Evolutionary conservation across 2,329 filamentous ascomycete genomes (phyloP), one percentile per base, ranked within the genome.

Genomic region (Trichoderma koningii): DNA sequence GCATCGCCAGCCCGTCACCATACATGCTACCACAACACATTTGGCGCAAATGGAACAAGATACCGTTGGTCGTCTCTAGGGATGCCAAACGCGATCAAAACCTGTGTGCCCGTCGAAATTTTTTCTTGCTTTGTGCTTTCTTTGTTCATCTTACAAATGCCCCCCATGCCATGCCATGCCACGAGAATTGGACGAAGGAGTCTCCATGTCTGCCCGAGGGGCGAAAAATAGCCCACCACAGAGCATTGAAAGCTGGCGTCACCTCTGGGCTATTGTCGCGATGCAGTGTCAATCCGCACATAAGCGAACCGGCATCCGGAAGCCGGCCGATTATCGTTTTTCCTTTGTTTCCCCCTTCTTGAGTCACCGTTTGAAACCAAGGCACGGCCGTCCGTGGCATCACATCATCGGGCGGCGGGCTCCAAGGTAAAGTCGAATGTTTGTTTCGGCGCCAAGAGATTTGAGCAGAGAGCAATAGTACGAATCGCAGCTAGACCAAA

Each of bases 201-300:
- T 10, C 34, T 21, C 41, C 57, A 63, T 56, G 41, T n/a, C 41
- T 55, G 51, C 57, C 57, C 64, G 61, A 66, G 64, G 64, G 64
- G 64, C 56, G 51, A 62, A 66, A 66, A 66, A 63, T 41, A 55
- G 64, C 64, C 64, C 64, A 66, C 64, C 64, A 66, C 2, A 23
- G 3, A 23, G 34, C 30, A n/a, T 52, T n/a, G 6, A 2, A 44
- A 14, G 34, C 30, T 55, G 45, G 44, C 53, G 53, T 53, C 41
- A 47, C 51, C 51, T 47, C 63, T 23, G 26, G 10, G 10, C 7
- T 38, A 4, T 4, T 38, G 34, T 38, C 34, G 34, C 10, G 34
- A 38, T 38, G 34, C 34, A 38, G 19, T 52, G 59, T 52, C 50
- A 65, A 65, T 66, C 64, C 55, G 64, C 41, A 57, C 48, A 66